Base-by-base conservation (phyloP, 148 eudicot genomes). In the Camellia sinensis region DNA sequence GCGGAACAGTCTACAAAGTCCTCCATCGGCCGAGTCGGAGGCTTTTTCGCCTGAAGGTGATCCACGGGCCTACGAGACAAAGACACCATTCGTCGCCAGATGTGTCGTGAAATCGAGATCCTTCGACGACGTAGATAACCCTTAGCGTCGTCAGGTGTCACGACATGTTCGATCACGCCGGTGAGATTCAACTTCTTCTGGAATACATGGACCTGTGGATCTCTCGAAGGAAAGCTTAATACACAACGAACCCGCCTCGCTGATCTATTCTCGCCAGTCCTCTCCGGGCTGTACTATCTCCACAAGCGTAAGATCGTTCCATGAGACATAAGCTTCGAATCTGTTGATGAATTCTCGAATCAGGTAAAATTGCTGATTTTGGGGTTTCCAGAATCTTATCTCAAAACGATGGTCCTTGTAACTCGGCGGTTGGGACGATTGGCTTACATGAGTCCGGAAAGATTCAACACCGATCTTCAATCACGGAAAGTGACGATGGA, bases 361-460 rank as follows among this genome's bases (percentile, higher is more conserved):
- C 84, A 84, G 5, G 94, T 92, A 94, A 94, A 46, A 94, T 94
- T 0, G 98, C 98, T 0, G 98, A 94, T 83, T 94, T 94, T 29
- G 98, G 98, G 3, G 94, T 91, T 5, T 83, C 88, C 3, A 74
- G 91, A n/a, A 83, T 94, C 7, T 53, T 94, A 15, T 87, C 89
- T 0, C 97, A n/a, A 92, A 21, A 94, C 94, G 0, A 94, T 94
- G 97, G 98, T 73, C 89, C 91, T 3, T 91, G 94, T n/a, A 89
- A 94, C 74, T 92, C 97, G 0, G 87, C 97, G 1, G 97, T 94
- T 0, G 98, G 98, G 2, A 94, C 98, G 19, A 94, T 94, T 21
- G n/a, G 98, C 98, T 2, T 94, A 94, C 76, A 94, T 94, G 98
- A 90, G 94, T 41, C 98, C 98, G 0, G 98, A 94, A 63, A 56